phyloP scores from a whole-genome alignment of 2,329 filamentous ascomycete genomes.

The Fusarium paranaense region DNA sequence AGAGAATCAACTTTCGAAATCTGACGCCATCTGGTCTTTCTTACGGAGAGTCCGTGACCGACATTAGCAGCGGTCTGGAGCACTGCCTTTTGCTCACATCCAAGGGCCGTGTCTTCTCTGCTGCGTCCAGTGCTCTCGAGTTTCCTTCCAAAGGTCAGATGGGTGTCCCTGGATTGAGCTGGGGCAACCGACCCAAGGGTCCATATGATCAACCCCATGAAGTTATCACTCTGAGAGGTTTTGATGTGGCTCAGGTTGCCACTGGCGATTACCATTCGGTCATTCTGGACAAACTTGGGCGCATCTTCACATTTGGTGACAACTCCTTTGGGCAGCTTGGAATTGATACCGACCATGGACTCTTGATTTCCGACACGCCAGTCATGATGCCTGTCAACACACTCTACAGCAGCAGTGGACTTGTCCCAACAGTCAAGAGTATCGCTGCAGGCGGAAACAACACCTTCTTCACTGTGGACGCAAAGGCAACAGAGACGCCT shows the following conservation, averaged over 20 bases:
- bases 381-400: slow-evolving; percentile 76
- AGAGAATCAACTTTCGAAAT: slow-evolving; percentile 75
- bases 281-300: slow-evolving; percentile 79
- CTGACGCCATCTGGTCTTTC: slow-evolving; percentile 73
- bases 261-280: slow-evolving; percentile 89
- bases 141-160: slow-evolving; percentile 89
- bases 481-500: slow-evolving; percentile 60
- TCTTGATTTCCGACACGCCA: slow-evolving; percentile 75
- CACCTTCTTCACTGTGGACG: slow-evolving; percentile 89
- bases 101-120: slow-evolving; percentile 86
- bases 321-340: slow-evolving; percentile 93
- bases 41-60: slow-evolving; percentile 78
- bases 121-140: slow-evolving; percentile 81
- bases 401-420: slow-evolving; percentile 76
- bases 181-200: slow-evolving; percentile 80
- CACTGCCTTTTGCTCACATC: slow-evolving; percentile 89
- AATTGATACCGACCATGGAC: slow-evolving; percentile 74
- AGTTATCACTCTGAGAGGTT: slow-evolving; percentile 76
- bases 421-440: slow-evolving; percentile 75
- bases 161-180: slow-evolving; percentile 85
- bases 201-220: slow-evolving; percentile 87
- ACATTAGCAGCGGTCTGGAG: slow-evolving; percentile 83
- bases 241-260: slow-evolving; percentile 79
- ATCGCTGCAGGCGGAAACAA: slow-evolving; percentile 89
- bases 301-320: slow-evolving; percentile 89